Evolutionary conservation across 768 basidiomycete species (phyloP), one percentile per base, ranked within the genome.

Genomic region (Termitomyces sp.): DNA sequence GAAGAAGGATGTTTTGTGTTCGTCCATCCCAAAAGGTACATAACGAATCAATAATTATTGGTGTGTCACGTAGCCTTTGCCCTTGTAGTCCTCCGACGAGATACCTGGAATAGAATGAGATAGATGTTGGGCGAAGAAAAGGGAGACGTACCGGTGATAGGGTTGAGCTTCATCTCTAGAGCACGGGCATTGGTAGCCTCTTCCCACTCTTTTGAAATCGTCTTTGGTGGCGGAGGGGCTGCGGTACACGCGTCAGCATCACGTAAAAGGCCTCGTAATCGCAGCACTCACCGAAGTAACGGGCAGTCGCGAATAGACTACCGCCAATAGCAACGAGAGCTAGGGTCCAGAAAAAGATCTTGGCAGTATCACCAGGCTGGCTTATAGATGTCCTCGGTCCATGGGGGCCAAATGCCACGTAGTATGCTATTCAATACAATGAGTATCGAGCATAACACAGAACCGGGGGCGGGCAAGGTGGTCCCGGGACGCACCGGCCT

Each of bases 321-420:
- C 82, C 83, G 42, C 85, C 84, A 45, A 81, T 76, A 61, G 77
- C 88, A 48, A 95, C 76, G 65, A 87, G 79, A 45, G 72, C 87
- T 48, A 78, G 45, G 20, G 86, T 86, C 60, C 74, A 82, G 43
- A 85, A 63, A 68, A 89, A 69, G 67, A 97, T 81, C 78, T 92
- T 93, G 68, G 87, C 69, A 55, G 69, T 77, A 60, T 90, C 83
- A 34, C 94, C 92, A 31, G 93, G 90, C 62, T 85, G 79, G 74
- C 82, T 83, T 54, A 82, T 75, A 20, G 96, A 94, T 51, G 88
- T 82, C 67, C 96, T 89, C 37, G 94, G 93, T 40, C 96, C 96
- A 76, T 98, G 95, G 34, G 96, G 94, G 40, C 96, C 96, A 76
- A 96, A 98, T 6, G 96, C 91, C 71, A 99, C 91, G 76, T 93